phyloP scores from a whole-genome alignment of 2,329 filamentous ascomycete species.

The Emericellopsis cladophorae region DNA sequence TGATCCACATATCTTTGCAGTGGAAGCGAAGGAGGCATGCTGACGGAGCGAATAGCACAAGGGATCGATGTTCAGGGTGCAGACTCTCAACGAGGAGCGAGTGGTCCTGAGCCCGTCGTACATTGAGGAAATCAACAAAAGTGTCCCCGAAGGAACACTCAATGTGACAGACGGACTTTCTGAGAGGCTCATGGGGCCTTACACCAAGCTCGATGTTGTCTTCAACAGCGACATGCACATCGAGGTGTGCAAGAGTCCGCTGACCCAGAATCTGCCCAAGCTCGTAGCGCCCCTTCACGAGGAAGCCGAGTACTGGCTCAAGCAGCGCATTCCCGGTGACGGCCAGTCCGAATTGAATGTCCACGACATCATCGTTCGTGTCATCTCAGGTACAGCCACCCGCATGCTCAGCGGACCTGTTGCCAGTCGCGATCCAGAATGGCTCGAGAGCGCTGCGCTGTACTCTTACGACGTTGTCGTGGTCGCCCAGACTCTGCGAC shows the following conservation, averaged over 20 bases:
- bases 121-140: conserved; percentile 4
- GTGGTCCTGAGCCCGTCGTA: conserved; percentile 2
- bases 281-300: conserved; percentile 30
- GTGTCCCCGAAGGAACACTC: conserved; percentile 1
- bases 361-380: conserved; percentile 2
- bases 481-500: conserved; percentile 7
- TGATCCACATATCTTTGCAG: no score
- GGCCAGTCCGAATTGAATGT: conserved; percentile 1
- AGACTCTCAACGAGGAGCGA: conserved; percentile 3
- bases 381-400: conserved; percentile 2
- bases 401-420: conserved; percentile 2
- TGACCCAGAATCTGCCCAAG: conserved; percentile 15
- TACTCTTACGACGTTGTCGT: conserved; percentile 2
- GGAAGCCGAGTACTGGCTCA: conserved; percentile 4
- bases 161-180: conserved; percentile 2
- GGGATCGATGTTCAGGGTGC: conserved; percentile 1
- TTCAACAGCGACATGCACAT: conserved; percentile 4
- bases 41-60: neutral
- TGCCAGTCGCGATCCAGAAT: conserved; percentile 3
- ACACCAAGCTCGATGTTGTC: conserved; percentile 4
- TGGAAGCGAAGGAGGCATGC: neutral
- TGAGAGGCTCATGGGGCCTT: conserved; percentile 2
- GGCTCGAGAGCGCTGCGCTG: conserved; percentile 3
- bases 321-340: conserved; percentile 2
- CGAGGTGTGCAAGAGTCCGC: conserved; percentile 1